These are phyloP conservation scores for Hypoxylon rickii DNA, from an alignment of 495 filamentous ascomycete species.

Conservation along the genomic window DNA sequence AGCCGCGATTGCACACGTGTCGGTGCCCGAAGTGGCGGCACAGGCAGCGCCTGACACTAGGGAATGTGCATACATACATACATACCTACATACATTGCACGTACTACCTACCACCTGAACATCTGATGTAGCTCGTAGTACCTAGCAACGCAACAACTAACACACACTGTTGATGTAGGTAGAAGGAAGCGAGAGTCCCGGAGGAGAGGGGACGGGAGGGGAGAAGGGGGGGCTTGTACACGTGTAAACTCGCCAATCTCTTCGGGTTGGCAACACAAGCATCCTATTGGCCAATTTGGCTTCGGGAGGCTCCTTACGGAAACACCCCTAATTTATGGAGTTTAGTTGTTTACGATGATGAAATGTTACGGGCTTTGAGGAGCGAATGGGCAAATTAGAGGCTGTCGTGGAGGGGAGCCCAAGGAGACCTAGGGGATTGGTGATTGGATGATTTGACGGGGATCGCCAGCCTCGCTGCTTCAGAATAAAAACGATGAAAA, in stretches of 20 bases:
- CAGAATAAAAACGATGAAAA: no score
- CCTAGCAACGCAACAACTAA: no score
- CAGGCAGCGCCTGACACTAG: constrained; percentile 15
- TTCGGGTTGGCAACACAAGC: neutral
- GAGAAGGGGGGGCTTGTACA: no score
- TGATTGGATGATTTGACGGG: no score
- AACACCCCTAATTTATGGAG: constrained; percentile 13
- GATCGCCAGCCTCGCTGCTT: no score
- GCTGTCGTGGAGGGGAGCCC: no score
- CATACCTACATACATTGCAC: no score
- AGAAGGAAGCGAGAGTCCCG: constrained; percentile 4
- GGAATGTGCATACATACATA: neutral
- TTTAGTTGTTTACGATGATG: constrained; percentile 18
- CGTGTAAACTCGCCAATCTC: constrained; percentile 35
- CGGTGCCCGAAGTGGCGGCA: constrained; percentile 30
- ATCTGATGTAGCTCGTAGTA: no score
- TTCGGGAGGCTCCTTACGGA: constrained; percentile 14
- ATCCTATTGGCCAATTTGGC: constrained; percentile 7
- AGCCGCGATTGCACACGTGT: constrained; percentile 24
- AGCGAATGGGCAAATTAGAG: constrained; percentile 2
- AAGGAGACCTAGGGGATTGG: constrained; percentile 10
- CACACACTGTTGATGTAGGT: no score
- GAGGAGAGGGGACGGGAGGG: no score
- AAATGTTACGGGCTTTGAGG: constrained; percentile 2
- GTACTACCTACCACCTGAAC: no score